phyloP scores from a whole-genome alignment of 805 yeast species.

The Jamesozyma rosinii region DNA sequence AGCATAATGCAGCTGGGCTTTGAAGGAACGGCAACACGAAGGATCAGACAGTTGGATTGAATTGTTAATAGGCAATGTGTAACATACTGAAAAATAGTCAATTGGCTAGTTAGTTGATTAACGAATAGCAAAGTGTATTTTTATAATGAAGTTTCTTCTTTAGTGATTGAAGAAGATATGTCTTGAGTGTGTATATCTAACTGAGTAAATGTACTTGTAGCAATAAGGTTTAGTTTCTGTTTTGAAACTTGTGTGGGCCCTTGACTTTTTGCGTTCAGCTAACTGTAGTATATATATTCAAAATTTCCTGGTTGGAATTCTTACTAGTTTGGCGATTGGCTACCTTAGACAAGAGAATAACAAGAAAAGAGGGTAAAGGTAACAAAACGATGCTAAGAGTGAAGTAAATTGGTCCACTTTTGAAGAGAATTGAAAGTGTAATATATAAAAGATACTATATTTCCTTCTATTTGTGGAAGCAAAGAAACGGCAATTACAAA shows the following conservation, averaged over 20 bases:
- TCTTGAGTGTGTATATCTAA: background rate
- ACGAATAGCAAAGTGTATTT: no score
- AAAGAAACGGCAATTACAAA: no score
- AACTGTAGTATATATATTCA: background rate
- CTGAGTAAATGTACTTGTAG: background rate
- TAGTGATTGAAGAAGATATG: no score
- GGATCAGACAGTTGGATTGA: no score
- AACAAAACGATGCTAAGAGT: constrained; percentile 5
- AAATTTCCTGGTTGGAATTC: background rate
- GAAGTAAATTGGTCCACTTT: constrained; percentile 9
- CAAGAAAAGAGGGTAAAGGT: background rate
- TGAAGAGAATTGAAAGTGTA: background rate
- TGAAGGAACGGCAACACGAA: no score
- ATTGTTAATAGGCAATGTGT: no score
- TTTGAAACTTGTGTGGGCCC: background rate
- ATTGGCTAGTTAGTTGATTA: no score
- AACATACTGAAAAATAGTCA: no score
- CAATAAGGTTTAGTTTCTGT: background rate
- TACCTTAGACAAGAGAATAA: background rate
- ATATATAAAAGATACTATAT: constrained; percentile 1
- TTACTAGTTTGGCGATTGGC: background rate
- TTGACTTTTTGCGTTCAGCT: background rate
- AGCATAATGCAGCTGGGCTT: no score
- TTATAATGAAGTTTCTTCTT: no score
- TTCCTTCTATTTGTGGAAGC: background rate